Evolutionary conservation across 495 filamentous ascomycete genomes (phyloP), one percentile per base, ranked within the genome.

Genomic region (Trichoderma parareesei): DNA sequence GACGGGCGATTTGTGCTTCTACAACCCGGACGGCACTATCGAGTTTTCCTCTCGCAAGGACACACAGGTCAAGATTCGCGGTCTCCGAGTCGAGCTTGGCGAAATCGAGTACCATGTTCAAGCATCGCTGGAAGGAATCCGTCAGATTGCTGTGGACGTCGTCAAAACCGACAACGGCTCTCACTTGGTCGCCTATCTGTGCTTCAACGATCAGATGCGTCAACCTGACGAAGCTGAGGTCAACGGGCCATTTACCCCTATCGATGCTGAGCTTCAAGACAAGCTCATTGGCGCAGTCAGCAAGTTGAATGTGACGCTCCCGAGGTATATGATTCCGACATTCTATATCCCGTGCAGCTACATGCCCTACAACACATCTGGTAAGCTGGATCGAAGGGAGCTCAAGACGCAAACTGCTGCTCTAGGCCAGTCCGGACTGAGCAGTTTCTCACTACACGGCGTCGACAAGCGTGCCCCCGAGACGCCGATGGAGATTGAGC

Each of bases 321-420:
- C 78, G 2, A 18, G 68, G 4, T 81, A 83, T 67, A 87, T 88
- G 85, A 75, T 87, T 59, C 86, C 86, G 3, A 73, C 80, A 5
- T 71, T 81, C 0, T 88, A 79, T 69, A 78, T 87, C 37, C 18
- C 60, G 16, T 62, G 60, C 60, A 44, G n/a, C 1, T 62, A 62
- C n/a, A 62, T 62, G 60, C 60, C 60, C 10, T 7, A 2, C 14
- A 20, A 20, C 38, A 33, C 60, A 20, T 41, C 38, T 27, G n/a
- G n/a, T 3, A 88, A 88, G 69, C 76, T 82, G 6, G 84, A 88
- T 66, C 80, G 85, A 5, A 78, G 79, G 35, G 53, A 76, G 27
- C 72, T 82, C 14, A 76, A 77, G 62, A 74, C 71, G 62, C 71
- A 74, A 69, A 76, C 79, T 20, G 61, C 70, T 0, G 74, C 73